phyloP scores from a whole-genome alignment of 2,329 filamentous ascomycete genomes.

The Fusarium foetens region DNA sequence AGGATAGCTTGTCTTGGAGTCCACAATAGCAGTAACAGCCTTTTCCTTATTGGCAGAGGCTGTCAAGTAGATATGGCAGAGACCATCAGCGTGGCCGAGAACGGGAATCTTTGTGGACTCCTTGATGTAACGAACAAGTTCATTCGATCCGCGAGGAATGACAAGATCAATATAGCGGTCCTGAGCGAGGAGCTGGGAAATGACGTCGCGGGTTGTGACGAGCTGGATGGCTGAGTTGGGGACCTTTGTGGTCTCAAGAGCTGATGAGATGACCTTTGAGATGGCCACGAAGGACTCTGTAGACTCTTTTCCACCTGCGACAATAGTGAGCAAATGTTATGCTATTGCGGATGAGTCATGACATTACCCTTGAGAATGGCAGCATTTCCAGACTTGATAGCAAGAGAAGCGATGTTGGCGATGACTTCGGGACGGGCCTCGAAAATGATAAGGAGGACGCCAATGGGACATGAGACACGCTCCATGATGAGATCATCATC shows the following conservation, averaged over 20 bases:
- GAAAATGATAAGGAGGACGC: constrained; percentile 98
- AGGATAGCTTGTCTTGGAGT: constrained; percentile 94
- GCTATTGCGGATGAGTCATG: too few relatives aligned
- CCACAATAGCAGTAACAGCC: constrained; percentile 81
- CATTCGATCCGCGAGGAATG: constrained; percentile 90
- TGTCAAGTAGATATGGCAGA: constrained; percentile 89
- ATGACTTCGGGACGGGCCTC: constrained; percentile 98
- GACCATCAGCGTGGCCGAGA: constrained; percentile 92
- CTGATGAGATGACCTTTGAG: constrained; percentile 82
- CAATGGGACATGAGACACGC: constrained; percentile 92
- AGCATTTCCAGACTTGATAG: constrained; percentile 96
- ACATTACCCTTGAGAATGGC: constrained; percentile 90
- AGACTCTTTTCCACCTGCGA: constrained; percentile 88
- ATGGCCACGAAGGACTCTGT: constrained; percentile 95
- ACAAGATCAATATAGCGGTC: constrained; percentile 93
- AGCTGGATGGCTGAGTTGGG: constrained; percentile 91
- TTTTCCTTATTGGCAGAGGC: constrained; percentile 77
- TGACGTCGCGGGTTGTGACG: constrained; percentile 90
- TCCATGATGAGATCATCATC: constrained; percentile 89
- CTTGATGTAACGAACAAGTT: constrained; percentile 91
- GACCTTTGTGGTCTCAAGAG: constrained; percentile 77
- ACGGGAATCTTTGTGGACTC: constrained; percentile 92
- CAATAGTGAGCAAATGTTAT: not conserved
- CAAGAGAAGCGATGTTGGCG: constrained; percentile 94
- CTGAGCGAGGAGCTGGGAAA: constrained; percentile 85